These are phyloP conservation scores for Vicia faba DNA, from an alignment of 306 rosid genomes.

Conservation along the genomic window DNA sequence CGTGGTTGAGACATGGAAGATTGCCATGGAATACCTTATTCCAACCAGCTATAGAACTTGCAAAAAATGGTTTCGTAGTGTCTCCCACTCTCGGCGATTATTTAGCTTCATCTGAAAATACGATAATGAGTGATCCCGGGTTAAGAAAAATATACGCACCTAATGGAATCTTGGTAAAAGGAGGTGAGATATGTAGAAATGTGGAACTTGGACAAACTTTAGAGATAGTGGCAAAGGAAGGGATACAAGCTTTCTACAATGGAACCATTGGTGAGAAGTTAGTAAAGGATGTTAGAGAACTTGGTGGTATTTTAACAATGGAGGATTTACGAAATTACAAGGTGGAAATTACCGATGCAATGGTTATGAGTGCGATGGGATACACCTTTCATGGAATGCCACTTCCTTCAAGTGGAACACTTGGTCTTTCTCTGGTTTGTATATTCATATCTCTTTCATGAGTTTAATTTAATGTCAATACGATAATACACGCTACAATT, in stretches of 20 bases:
- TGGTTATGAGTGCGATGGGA: conserved; percentile 62
- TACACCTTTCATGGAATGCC: conserved; percentile 87
- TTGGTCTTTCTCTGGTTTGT: conserved; percentile 72
- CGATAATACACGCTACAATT: no score
- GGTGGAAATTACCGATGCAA: conserved; percentile 62
- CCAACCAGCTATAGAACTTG: conserved; percentile 79
- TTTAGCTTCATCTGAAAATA: conserved; percentile 14
- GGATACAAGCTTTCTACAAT: conserved; percentile 79
- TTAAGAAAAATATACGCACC: conserved; percentile 67
- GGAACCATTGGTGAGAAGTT: conserved; percentile 76
- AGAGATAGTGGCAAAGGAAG: conserved; percentile 67
- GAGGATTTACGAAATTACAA: conserved; percentile 79
- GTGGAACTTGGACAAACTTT: conserved; percentile 67
- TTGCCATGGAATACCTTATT: conserved; percentile 69
- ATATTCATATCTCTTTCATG: not conserved
- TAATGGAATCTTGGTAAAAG: conserved; percentile 58
- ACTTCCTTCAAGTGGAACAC: conserved; percentile 93
- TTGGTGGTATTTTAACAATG: conserved; percentile 86
- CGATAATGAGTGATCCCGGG: conserved; percentile 70
- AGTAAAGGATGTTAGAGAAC: conserved; percentile 73
- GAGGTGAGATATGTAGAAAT: conserved; percentile 70
- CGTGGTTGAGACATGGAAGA: conserved; percentile 81
- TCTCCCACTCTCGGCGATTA: conserved; percentile 50
- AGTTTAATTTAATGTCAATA: no score
- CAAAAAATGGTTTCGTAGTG: conserved; percentile 67